Percentiles rank a stretch among this genome's conserved stretches.
phyloP scores from a whole-genome alignment of 2,329 filamentous ascomycete genomes.

The Metarhizium sp. region DNA sequence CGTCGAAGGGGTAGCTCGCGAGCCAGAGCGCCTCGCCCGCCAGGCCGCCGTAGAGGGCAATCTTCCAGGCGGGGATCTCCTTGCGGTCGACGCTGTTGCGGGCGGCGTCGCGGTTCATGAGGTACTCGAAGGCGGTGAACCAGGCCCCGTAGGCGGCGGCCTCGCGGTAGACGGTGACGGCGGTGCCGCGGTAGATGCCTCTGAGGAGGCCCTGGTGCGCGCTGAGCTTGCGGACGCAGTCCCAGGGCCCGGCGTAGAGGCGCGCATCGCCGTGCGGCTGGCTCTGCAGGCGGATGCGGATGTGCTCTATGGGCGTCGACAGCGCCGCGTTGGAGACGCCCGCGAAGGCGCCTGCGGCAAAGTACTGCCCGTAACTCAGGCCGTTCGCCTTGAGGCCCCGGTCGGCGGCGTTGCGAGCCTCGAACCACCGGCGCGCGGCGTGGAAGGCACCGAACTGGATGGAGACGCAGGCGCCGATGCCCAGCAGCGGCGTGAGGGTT shows the following conservation, averaged over 20 bases:
- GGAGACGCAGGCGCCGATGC: slow-evolving; percentile 95
- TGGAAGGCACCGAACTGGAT: slow-evolving; percentile 98
- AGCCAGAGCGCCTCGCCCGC: slow-evolving; percentile 94
- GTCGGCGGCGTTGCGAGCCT: slow-evolving; percentile 61
- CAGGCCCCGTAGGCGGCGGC: slow-evolving; percentile 91
- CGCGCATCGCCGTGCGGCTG: slow-evolving; percentile 78
- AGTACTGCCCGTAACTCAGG: slow-evolving; percentile 81
- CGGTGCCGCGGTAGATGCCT: slow-evolving; percentile 79
- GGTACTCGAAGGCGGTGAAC: slow-evolving; percentile 91
- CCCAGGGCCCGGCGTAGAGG: slow-evolving; percentile 75
- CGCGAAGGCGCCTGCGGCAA: slow-evolving; percentile 81
- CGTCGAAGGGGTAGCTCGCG: slow-evolving; percentile 88
- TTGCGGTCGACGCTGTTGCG: slow-evolving; percentile 68
- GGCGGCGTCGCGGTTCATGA: slow-evolving; percentile 83
- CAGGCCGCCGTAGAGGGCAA: slow-evolving; percentile 85
- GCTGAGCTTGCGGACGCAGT: slow-evolving; percentile 81
- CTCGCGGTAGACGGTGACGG: slow-evolving; percentile 80
- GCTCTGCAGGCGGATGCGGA: slow-evolving; percentile 90
- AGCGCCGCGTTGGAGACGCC: slow-evolving; percentile 83
- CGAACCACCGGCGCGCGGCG: slow-evolving; percentile 77
- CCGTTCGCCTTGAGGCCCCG: slow-evolving; percentile 38
- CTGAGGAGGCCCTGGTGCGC: slow-evolving; percentile 52
- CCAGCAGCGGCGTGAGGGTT: slow-evolving; percentile 85
- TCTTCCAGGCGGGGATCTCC: slow-evolving; percentile 73
- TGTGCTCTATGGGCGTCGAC: slow-evolving; percentile 90